phyloP scores from a whole-genome alignment of 768 basidiomycete species.

The Wakefieldia striispora region DNA sequence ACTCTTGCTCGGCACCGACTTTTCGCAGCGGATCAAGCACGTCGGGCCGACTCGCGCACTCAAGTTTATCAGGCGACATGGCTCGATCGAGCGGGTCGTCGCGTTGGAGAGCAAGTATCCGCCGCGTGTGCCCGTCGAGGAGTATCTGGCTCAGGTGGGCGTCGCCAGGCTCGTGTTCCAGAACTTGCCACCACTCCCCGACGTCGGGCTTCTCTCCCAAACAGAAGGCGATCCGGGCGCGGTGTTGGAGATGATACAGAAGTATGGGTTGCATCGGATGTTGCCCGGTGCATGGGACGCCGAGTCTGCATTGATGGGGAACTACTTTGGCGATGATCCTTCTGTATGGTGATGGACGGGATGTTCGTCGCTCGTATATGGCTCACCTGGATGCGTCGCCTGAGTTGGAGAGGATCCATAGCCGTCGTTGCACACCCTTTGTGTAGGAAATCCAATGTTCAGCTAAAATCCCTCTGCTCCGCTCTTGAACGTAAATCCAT shows the following conservation, averaged over 20 bases:
- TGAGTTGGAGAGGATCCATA: background rate
- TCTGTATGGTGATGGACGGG: constrained; percentile 18
- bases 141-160: constrained; percentile 64
- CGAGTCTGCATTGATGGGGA: constrained; percentile 50
- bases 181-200: constrained; percentile 63
- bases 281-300: constrained; percentile 41
- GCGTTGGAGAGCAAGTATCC: constrained; percentile 49
- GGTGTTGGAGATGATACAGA: constrained; percentile 47
- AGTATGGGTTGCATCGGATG: constrained; percentile 48
- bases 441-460: too few species aligned
- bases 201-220: constrained; percentile 34
- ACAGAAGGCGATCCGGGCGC: constrained; percentile 39
- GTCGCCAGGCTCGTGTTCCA: constrained; percentile 63
- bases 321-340: constrained; percentile 69
- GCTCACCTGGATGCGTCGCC: background rate
- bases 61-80: constrained; percentile 68
- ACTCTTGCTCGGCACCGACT: constrained; percentile 87
- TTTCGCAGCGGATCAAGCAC: constrained; percentile 79
- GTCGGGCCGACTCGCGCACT: constrained; percentile 79
- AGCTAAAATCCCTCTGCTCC: too few species aligned
- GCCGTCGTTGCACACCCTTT: too few species aligned
- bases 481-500: too few species aligned
- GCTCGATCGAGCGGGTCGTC: constrained; percentile 70
- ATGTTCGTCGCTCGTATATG: too few species aligned
- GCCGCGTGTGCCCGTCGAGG: constrained; percentile 43